Base-by-base conservation (phyloP, 805 yeast genomes). In the Lipomyces orientalis region DNA sequence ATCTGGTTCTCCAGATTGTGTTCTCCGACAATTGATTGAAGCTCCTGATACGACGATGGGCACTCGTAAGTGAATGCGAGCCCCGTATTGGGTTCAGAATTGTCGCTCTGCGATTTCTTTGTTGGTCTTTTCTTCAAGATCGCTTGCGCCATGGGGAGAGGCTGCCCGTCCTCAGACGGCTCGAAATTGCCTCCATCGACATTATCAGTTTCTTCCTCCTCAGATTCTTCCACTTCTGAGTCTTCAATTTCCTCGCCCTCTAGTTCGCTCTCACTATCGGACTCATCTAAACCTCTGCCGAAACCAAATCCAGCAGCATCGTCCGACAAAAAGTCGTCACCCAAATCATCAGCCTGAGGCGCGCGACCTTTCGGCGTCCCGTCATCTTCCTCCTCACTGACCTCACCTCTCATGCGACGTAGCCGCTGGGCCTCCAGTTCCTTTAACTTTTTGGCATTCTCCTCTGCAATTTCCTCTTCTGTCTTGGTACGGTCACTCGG, bases 11-110 rank as follows among this genome's bases (percentile, higher is more conserved):
- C 89, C 67, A 85, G 81, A 74, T 85, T 82, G 39, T 90, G 85
- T 75, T 90, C 95, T 59, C 84, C 87, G 14, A 97, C 94, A 55
- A 81, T 79, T 31, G 78, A 78, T 43, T 94, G 93, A 73, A 82
- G 91, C 76, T 91, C 91, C 76, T 84, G 80, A 73, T 90, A 84
- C 0, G 80, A 77, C 16, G 77, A 69, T 0, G 92, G 91, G 71
- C 90, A 88, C 6, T 79, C 73, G 12, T 80, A 70, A 4, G 75
- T 65, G 60, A 63, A 74, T 31, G 72, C 75, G 16, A 65, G n/a
- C 68, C 64, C 12, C 74, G 66, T n/a, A 43, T 43, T 19, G 49
- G n/a, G 22, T 43, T n/a, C n/a, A 19, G 43, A 16, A 16, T 25
- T 16, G 37, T 16, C 19, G 34, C 57, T 25, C n/a, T 4, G 12